phyloP scores from a whole-genome alignment of 1,284 basidiomycete genomes.

The Porodaedalea pini region DNA sequence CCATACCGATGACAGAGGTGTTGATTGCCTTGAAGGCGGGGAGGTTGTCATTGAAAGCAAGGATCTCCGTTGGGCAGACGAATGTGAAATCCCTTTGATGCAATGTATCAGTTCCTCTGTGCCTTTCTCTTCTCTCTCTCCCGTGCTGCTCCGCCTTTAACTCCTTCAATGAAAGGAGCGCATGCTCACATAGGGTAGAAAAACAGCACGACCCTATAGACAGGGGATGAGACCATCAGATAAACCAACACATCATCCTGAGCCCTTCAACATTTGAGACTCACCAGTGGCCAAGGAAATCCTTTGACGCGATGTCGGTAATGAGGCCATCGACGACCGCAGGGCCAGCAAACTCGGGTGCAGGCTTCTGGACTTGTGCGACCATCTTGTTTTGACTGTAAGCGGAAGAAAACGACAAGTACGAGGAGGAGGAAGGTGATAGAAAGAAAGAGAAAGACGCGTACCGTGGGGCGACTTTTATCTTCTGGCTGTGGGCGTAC shows the following conservation, averaged over 20 bases:
- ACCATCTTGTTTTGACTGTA: constrained; percentile 43
- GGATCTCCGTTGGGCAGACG: constrained; percentile 90
- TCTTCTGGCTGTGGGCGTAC: too few species aligned
- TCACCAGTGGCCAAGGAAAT: constrained; percentile 82
- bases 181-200: constrained; percentile 74
- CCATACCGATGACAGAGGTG: constrained; percentile 74
- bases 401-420: neutral
- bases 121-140: neutral
- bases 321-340: constrained; percentile 76
- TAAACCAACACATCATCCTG: neutral
- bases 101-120: constrained; percentile 1
- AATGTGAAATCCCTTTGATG: constrained; percentile 69
- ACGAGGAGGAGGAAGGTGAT: neutral
- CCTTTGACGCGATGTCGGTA: constrained; percentile 66
- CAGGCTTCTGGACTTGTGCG: constrained; percentile 72
- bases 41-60: constrained; percentile 87
- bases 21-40: constrained; percentile 68
- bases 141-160: neutral
- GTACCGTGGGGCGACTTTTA: neutral
- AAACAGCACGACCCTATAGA: constrained; percentile 66
- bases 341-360: constrained; percentile 72
- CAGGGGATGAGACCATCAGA: constrained; percentile 23
- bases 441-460: too few species aligned
- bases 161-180: constrained; percentile 3
- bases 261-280: too few species aligned